These are phyloP conservation scores for Boletus vermiculosoides DNA, from an alignment of 768 basidiomycete genomes.

Conservation along the genomic window DNA sequence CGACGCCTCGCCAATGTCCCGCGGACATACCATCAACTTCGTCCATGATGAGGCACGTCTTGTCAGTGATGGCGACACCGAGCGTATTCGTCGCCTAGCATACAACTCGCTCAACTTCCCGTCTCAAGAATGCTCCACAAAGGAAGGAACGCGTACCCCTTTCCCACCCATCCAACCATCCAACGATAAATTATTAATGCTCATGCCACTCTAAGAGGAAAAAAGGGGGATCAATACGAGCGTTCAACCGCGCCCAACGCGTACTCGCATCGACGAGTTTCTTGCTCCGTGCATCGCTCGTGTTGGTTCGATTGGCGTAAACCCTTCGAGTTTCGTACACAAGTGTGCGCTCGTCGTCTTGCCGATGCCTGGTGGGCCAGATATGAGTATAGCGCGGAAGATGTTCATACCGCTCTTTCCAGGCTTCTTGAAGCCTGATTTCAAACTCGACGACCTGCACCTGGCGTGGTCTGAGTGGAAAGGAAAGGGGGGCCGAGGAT, in stretches of 20 bases:
- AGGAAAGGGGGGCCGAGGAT: neutral
- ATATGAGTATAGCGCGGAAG: constrained; percentile 85
- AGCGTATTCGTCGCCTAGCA: constrained; percentile 58
- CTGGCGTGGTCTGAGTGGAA: neutral
- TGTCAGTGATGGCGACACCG: constrained; percentile 74
- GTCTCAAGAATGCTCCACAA: neutral
- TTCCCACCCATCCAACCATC: constrained; percentile 78
- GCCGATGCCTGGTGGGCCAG: constrained; percentile 94
- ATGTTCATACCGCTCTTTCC: constrained; percentile 88
- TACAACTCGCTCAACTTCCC: neutral
- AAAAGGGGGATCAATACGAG: neutral
- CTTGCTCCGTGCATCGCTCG: constrained; percentile 93
- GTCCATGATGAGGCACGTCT: constrained; percentile 94
- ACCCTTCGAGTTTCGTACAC: constrained; percentile 86
- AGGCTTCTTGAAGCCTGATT: constrained; percentile 86
- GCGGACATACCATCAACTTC: constrained; percentile 99
- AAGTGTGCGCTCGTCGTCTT: constrained; percentile 97
- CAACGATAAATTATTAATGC: constrained; percentile 83
- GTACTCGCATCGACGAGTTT: constrained; percentile 83
- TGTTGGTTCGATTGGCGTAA: constrained; percentile 91
- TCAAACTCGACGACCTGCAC: constrained; percentile 68
- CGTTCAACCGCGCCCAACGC: no score
- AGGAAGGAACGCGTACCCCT: constrained; percentile 45
- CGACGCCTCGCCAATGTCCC: constrained; percentile 95
- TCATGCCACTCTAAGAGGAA: constrained; percentile 70